phyloP scores from a whole-genome alignment of 1,284 basidiomycete genomes.

The Porodaedalea pini region DNA sequence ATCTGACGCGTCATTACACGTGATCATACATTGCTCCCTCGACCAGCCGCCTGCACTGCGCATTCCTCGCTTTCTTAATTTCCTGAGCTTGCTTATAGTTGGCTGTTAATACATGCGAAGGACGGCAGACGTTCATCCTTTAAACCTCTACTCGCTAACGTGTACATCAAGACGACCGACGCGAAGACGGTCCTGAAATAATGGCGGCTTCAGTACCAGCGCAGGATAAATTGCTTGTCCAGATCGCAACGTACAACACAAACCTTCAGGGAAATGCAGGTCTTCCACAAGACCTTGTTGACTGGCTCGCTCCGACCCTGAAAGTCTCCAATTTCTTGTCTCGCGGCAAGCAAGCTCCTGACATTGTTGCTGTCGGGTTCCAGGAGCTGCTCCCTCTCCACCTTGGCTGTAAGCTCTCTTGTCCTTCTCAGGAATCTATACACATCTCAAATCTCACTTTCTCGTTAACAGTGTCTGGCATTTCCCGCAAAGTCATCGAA shows the following conservation, averaged over 20 bases:
- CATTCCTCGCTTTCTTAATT: too few relatives aligned
- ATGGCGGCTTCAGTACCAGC: too few relatives aligned
- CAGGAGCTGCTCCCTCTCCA: constrained; percentile 86
- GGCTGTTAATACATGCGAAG: too few relatives aligned
- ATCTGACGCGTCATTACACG: too few relatives aligned
- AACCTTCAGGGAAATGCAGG: constrained; percentile 72
- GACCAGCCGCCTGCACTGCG: too few relatives aligned
- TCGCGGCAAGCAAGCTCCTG: constrained; percentile 57
- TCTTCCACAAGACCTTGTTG: constrained; percentile 76
- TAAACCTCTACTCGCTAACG: too few relatives aligned
- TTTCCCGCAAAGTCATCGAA: constrained; percentile 59
- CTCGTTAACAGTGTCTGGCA: constrained; percentile 50
- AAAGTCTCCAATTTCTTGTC: constrained; percentile 71
- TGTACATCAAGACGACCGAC: too few relatives aligned
- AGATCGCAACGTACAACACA: constrained; percentile 84
- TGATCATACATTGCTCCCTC: too few relatives aligned
- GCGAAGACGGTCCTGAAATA: too few relatives aligned
- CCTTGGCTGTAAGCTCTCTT: constrained; percentile 58
- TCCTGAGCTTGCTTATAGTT: too few relatives aligned
- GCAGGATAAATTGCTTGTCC: constrained; percentile 55
- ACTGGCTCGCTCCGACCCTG: constrained; percentile 77
- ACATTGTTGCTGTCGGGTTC: constrained; percentile 86
- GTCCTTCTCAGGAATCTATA: constrained; percentile 16
- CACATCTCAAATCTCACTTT: neutral
- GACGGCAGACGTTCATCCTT: too few relatives aligned